Evolutionary conservation across 2,329 filamentous ascomycete species (phyloP), one percentile per base, ranked within the genome.

Genomic region (Rhytidhysteron rufulum): DNA sequence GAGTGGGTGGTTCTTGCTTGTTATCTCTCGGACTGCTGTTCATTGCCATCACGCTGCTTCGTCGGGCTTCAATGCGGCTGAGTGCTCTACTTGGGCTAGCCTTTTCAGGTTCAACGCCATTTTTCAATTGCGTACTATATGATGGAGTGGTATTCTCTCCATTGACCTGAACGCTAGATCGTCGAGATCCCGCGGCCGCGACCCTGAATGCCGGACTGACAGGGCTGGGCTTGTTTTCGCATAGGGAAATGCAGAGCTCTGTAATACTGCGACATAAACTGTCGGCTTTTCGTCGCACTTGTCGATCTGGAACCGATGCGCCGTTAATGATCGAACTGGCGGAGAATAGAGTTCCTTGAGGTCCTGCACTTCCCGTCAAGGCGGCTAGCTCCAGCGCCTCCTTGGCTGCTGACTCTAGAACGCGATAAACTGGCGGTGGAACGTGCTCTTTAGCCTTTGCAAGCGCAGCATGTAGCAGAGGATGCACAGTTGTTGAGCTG

Each of bases 231-330:
- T 65, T 65, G 21, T 44, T 55, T 19, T 73, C 70, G 48, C 67
- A 71, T 11, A 98, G 71, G 1, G 89, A 86, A 41, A 98, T 78
- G 59, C 88, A 95, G 5, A 98, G 74, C 64, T 98, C 93, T 0
- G 91, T 97, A 49, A 98, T 70, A 57, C 86, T 93, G 39, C 91
- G 85, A 62, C 93, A 97, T 60, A 98, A 82, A 57, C 86, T 89
- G 60, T 98, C 91, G 20, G 88, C 88, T 65, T 95, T 96, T 47
- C 91, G 82, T 35, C 89, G 82, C 13, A 95, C 74, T 60, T 95
- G 88, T 37, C 93, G 81, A 60, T 98, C 91, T 1, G 86, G 83
- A 1, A 72, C 72, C 10, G 69, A 65, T 18, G 70, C 66, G 21
- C 83, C 79, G 42, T 83, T 77, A 37, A 76, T 72, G 54, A 82